These are phyloP conservation scores for Botrytis hyacinthi DNA, from an alignment of 2,329 filamentous ascomycete genomes.

Conservation along the genomic window DNA sequence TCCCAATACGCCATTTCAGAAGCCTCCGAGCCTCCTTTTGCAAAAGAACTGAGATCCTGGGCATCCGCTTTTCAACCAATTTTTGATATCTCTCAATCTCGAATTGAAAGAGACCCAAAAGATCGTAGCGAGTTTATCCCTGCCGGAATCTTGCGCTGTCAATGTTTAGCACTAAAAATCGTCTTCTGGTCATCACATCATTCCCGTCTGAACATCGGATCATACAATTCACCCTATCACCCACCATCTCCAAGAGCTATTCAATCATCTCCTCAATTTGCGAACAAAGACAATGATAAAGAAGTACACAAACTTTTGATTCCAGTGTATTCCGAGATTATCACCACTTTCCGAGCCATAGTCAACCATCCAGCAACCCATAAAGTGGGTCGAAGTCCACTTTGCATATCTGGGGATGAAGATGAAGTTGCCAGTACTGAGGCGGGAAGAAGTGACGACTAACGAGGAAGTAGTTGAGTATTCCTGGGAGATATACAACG, in stretches of 20 bases:
- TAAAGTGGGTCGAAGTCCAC: not conserved
- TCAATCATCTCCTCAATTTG: not conserved
- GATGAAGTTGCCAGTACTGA: not conserved
- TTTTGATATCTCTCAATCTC: not conserved
- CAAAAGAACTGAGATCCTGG: not conserved
- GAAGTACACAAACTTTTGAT: not conserved
- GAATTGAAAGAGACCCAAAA: not conserved
- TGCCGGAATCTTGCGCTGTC: not conserved
- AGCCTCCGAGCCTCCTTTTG: not conserved
- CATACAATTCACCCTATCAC: not conserved
- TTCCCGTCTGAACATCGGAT: not conserved
- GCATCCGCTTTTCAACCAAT: not conserved
- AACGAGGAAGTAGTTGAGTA: not conserved
- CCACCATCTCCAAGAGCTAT: no score
- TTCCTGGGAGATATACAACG: not conserved
- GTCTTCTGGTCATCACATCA: not conserved
- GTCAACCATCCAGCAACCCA: slow-evolving; percentile 7
- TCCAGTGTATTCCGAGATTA: slow-evolving; percentile 20
- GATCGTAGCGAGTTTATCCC: not conserved
- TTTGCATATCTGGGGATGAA: not conserved
- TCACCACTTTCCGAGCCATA: slow-evolving; percentile 17
- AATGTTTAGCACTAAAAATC: not conserved
- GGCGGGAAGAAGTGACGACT: not conserved
- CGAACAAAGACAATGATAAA: no score
- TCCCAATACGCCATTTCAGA: not conserved